Percentiles rank a stretch among this genome's conserved stretches.
phyloP scores from a whole-genome alignment of 257 asterid genomes.

The Catharanthus roseus region DNA sequence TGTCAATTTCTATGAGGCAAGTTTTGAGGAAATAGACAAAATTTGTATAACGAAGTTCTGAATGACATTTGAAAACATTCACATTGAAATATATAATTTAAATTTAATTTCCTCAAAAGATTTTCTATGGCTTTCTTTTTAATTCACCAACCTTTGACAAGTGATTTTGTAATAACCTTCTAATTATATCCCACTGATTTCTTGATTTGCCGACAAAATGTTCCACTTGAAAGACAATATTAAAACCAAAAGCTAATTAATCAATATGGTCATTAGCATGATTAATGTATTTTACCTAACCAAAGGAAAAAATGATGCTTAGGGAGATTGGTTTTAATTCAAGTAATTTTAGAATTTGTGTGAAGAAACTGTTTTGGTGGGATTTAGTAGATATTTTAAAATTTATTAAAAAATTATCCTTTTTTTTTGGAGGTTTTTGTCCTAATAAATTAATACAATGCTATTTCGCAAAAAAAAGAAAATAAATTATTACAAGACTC shows the following conservation, averaged over 20 bases:
- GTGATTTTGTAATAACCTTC: constrained; percentile 32
- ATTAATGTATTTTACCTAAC: constrained; percentile 21
- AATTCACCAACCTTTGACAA: constrained; percentile 31
- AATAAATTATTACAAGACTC: too few species aligned
- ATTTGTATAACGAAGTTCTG: constrained; percentile 12
- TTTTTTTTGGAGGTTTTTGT: too few species aligned
- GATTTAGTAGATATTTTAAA: too few species aligned
- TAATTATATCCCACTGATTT: constrained; percentile 43
- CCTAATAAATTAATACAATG: too few species aligned
- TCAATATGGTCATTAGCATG: constrained; percentile 7
- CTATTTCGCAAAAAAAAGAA: too few species aligned
- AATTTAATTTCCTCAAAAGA: neutral
- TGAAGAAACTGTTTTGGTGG: too few species aligned
- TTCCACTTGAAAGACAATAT: constrained; percentile 25
- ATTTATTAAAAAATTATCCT: too few species aligned
- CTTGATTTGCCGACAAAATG: constrained; percentile 38
- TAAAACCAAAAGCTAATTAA: constrained; percentile 13
- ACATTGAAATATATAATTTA: neutral
- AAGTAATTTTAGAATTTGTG: too few species aligned
- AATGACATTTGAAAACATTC: constrained; percentile 21
- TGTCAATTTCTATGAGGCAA: neutral
- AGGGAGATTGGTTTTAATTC: too few species aligned
- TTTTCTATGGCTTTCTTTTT: constrained; percentile 9
- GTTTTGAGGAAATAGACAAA: constrained; percentile 14
- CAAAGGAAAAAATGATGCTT: constrained; percentile 17